Percentiles rank a stretch among this genome's conserved stretches.
Conservation (phyloP, 805 yeast species). For the Saturnispora kantuleensis region DNA sequence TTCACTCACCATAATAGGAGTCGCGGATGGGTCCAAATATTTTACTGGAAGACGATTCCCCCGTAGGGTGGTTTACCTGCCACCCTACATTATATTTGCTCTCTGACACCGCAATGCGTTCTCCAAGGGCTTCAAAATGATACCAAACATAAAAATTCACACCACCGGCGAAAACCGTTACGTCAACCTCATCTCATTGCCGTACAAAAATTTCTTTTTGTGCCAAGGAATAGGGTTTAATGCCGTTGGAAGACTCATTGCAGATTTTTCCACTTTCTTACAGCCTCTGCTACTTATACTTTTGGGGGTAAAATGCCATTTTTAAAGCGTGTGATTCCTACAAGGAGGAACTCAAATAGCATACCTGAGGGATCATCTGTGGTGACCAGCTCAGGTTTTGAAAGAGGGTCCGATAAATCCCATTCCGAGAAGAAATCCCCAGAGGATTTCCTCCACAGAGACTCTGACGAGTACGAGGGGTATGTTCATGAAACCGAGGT, state of each 20-base stretch:
- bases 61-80: background rate
- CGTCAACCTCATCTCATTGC: background rate
- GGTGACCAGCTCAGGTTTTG: background rate
- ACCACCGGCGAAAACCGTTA: background rate
- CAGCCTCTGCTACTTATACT: background rate
- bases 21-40: background rate
- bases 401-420: background rate
- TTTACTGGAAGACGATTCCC: background rate
- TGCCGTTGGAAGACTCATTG: no score
- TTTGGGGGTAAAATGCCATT: background rate
- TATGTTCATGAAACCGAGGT: conserved; percentile 9
- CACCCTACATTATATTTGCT: no score
- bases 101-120: no score
- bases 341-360: background rate
- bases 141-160: background rate
- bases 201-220: background rate
- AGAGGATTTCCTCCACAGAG: background rate
- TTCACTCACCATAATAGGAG: no score
- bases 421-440: conserved; percentile 1
- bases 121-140: background rate
- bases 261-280: no score
- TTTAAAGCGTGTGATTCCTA: background rate
- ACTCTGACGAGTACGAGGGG: conserved; percentile 4
- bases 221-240: background rate
- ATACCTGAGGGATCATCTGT: background rate